Evolutionary conservation across 768 basidiomycete genomes (phyloP).

Genomic region (Omphalotus guepiniiformis): DNA sequence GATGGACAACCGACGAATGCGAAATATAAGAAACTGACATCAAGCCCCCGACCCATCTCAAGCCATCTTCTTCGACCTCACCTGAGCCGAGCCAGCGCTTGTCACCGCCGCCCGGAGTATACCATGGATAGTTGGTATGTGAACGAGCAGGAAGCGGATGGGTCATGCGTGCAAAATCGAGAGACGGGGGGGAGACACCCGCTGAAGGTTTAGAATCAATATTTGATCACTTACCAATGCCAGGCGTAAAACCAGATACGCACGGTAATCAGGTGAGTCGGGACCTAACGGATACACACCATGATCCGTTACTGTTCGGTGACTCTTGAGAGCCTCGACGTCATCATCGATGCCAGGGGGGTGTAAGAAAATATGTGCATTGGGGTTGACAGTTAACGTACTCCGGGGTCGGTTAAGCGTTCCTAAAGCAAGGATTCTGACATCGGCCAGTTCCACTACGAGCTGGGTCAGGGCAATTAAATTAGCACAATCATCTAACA

Average conservation of each 20-base stretch:
- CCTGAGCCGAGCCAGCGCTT: slow-evolving; percentile 54
- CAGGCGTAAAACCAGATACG: slow-evolving; percentile 12
- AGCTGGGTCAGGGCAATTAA: slow-evolving; percentile 37
- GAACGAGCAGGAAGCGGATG: slow-evolving; percentile 53
- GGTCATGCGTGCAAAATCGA: slow-evolving; percentile 37
- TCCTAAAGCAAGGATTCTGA: slow-evolving; percentile 70
- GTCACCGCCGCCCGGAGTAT: slow-evolving; percentile 67
- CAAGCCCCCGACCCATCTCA: slow-evolving; percentile 69
- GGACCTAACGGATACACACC: slow-evolving; percentile 39
- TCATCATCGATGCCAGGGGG: slow-evolving; percentile 57
- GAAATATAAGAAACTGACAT: slow-evolving; percentile 41
- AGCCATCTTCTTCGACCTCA: slow-evolving; percentile 52
- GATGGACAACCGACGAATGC: background rate
- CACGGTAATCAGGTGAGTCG: slow-evolving; percentile 27
- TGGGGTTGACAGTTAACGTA: slow-evolving; percentile 54
- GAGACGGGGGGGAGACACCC: slow-evolving; percentile 7
- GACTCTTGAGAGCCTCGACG: slow-evolving; percentile 14
- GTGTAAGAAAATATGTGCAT: slow-evolving; percentile 64
- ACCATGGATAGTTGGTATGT: slow-evolving; percentile 67
- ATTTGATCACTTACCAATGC: background rate
- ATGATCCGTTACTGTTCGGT: slow-evolving; percentile 33
- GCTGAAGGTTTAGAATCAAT: background rate
- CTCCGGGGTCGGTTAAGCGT: slow-evolving; percentile 56
- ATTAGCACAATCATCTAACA: background rate
- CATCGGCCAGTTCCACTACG: slow-evolving; percentile 65